Evolutionary conservation across 139 green algal species (phyloP).

Genomic region (Chlorella sp.): DNA sequence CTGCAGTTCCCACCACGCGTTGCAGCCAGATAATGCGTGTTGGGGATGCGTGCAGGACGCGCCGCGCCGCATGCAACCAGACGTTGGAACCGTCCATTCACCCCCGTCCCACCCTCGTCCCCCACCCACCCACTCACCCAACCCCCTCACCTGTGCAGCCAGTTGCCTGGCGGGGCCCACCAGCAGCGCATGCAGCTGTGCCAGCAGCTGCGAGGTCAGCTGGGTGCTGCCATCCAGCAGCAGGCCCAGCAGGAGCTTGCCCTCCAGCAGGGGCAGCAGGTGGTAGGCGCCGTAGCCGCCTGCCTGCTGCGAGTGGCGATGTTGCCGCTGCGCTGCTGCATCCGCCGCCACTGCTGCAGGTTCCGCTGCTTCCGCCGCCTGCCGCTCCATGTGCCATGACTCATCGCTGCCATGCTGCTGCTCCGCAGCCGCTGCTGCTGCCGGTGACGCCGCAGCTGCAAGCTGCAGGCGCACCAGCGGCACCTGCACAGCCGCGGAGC

Average conservation of each 20-base stretch:
- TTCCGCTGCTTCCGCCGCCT: not conserved
- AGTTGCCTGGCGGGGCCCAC: constrained; percentile 1
- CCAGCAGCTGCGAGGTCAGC: constrained; percentile 5
- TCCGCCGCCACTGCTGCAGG: not conserved
- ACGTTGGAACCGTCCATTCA: no score
- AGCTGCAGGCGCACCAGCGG: constrained; percentile 20
- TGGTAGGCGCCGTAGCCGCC: not conserved
- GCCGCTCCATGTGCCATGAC: not conserved
- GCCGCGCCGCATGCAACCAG: no score
- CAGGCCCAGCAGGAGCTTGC: constrained; percentile 27
- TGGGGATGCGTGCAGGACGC: no score
- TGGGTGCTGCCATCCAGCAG: not conserved
- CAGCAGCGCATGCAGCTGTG: not conserved
- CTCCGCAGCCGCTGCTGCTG: not conserved
- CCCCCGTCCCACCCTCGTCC: no score
- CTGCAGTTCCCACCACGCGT: no score
- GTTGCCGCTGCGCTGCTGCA: not conserved
- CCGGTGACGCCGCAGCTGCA: not conserved
- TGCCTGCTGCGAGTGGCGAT: not conserved
- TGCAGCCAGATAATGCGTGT: no score
- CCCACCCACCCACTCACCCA: no score
- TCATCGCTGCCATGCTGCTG: no score
- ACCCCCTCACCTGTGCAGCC: constrained; percentile 14
- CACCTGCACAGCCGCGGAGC: not conserved
- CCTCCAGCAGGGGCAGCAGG: constrained; percentile 34